These are phyloP conservation scores for Entomortierella parvispora DNA, from an alignment of 192 early-diverging fungal genomes.

Conservation along the genomic window DNA sequence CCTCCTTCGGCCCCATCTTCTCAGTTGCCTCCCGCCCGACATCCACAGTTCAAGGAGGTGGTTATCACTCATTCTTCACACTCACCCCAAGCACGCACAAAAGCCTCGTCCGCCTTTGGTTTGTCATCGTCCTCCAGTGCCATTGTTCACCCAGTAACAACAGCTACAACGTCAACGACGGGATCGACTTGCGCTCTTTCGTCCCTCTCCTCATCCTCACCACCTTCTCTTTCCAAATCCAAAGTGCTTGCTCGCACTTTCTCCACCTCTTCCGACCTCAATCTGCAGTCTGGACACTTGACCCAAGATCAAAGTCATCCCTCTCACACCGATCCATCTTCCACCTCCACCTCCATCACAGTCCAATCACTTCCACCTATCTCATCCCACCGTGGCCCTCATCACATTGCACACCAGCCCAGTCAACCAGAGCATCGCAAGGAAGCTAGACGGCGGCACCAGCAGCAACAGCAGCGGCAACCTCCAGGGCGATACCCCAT, in stretches of 20 bases:
- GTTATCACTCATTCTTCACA: neutral
- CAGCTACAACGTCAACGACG: conserved; percentile 9
- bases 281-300: neutral
- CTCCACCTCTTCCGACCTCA: conserved; percentile 12
- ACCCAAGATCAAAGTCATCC: neutral
- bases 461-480: neutral
- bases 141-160: neutral
- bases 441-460: neutral
- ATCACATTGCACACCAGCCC: neutral
- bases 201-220: neutral
- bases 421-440: too few relatives aligned
- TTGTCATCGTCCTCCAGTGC: conserved; percentile 6
- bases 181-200: neutral
- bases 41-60: conserved; percentile 4
- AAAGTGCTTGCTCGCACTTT: neutral
- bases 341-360: neutral
- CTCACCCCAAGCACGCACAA: neutral
- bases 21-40: neutral
- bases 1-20: neutral
- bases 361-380: neutral
- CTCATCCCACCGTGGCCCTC: neutral
- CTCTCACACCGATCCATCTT: too few relatives aligned
- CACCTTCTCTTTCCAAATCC: conserved; percentile 7
- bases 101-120: neutral
- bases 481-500: neutral